Evolutionary conservation across 2,329 filamentous ascomycete genomes (phyloP), one percentile per base, ranked within the genome.

Genomic region (Fusarium siculi): DNA sequence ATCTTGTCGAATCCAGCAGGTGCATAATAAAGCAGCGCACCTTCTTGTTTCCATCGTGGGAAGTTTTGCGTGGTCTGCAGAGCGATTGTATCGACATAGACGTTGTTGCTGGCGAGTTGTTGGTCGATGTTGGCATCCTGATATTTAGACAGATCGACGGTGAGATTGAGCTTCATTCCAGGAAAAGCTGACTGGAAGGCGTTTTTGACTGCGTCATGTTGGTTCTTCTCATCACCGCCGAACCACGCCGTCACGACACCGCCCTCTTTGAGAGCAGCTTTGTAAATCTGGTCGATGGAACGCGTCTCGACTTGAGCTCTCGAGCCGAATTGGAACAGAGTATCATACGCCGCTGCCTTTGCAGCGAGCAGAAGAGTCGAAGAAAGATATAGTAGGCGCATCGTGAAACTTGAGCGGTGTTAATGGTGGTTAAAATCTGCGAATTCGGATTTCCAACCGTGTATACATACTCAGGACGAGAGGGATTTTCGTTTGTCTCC

Each of bases 361-460:
- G 25, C 14, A 30, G 44, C 25, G 14, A 47, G 44, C 2, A 30
- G 14, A 4, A 47, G 0, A 11, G 19, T 6, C 0, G 9, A n/a
- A n/a, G 9, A 21, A 12, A n/a, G 19, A 7, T 14, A 30, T n/a
- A 16, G 0, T 3, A 49, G 14, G 21, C 9, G 46, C 46, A 49
- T 49, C 4, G 19, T 9, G 19, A 30, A n/a, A n/a, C 28, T 49
- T 30, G 46, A n/a, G 2, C 0, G 9, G 4, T n/a, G 46, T n/a
- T n/a, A n/a, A n/a, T n/a, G n/a, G n/a, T n/a, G n/a, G n/a, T n/a
- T n/a, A n/a, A n/a, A n/a, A n/a, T n/a, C n/a, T n/a, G n/a, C n/a
- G n/a, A n/a, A n/a, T n/a, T n/a, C n/a, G n/a, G n/a, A n/a, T n/a
- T n/a, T n/a, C n/a, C n/a, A n/a, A n/a, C n/a, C n/a, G n/a, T n/a